Percentiles rank a stretch among this genome's conserved stretches.
Evolutionary conservation across 768 basidiomycete genomes (phyloP).

Genomic region (Amanita muscaria): DNA sequence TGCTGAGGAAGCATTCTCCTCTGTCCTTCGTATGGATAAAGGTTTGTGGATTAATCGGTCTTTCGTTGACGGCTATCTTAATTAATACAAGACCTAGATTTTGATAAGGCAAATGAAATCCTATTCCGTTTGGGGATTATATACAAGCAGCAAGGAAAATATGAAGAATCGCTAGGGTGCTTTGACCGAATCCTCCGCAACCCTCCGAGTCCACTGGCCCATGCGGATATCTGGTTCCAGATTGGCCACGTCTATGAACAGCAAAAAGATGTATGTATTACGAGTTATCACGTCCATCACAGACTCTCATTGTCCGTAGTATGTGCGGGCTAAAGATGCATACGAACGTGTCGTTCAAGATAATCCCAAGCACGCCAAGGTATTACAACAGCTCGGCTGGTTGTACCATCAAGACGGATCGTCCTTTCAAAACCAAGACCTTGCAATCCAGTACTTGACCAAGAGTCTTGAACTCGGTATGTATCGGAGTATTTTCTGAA

Average conservation of each 20-base stretch:
- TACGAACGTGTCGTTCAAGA: slow-evolving; percentile 93
- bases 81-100: slow-evolving; percentile 54
- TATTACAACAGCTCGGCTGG: slow-evolving; percentile 96
- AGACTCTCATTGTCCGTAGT: slow-evolving; percentile 38
- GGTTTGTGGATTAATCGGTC: slow-evolving; percentile 42
- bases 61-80: slow-evolving; percentile 13
- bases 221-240: slow-evolving; percentile 99
- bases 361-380: slow-evolving; percentile 92
- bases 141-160: slow-evolving; percentile 98
- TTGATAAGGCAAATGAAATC: slow-evolving; percentile 98
- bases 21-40: slow-evolving; percentile 94
- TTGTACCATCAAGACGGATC: slow-evolving; percentile 94
- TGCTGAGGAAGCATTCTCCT: slow-evolving; percentile 96
- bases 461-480: slow-evolving; percentile 91
- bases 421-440: slow-evolving; percentile 91
- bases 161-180: slow-evolving; percentile 77
- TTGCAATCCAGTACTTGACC: slow-evolving; percentile 88
- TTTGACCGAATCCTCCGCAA: slow-evolving; percentile 96
- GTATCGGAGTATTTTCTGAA: slow-evolving; percentile 18
- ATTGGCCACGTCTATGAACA: slow-evolving; percentile 98
- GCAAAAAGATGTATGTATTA: slow-evolving; percentile 76
- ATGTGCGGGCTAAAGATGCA: slow-evolving; percentile 83
- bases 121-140: slow-evolving; percentile 97
- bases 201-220: slow-evolving; percentile 91
- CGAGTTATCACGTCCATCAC: not conserved